A percentile compares a stretch with the other conserved stretches of the same genome.
Evolutionary conservation across 2,329 filamentous ascomycete genomes (phyloP).

Genomic region (Pseudogymnoascus sp.): DNA sequence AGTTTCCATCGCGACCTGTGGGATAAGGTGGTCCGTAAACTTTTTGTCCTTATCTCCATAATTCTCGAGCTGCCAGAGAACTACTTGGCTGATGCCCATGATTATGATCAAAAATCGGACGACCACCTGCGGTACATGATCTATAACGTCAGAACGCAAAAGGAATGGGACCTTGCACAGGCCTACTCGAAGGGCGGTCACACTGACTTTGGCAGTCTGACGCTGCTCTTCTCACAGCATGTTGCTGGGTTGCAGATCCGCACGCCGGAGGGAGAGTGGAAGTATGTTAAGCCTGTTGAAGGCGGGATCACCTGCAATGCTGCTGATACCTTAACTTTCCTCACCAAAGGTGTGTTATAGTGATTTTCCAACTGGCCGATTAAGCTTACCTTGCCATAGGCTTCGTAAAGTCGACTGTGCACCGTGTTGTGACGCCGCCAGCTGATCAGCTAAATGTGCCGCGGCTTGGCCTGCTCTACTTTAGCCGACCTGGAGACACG

Average conservation of each 20-base stretch:
- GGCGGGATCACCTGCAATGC: constrained; percentile 46
- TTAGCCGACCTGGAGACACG: constrained; percentile 29
- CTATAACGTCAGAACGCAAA: constrained; percentile 40
- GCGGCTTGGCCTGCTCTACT: constrained; percentile 39
- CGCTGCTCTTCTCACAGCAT: constrained; percentile 49
- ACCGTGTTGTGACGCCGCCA: constrained; percentile 37
- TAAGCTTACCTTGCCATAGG: constrained; percentile 25
- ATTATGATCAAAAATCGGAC: constrained; percentile 45
- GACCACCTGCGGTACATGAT: constrained; percentile 54
- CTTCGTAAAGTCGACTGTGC: constrained; percentile 38
- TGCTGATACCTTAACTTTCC: constrained; percentile 41
- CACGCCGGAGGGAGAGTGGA: constrained; percentile 37
- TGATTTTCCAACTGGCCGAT: neutral
- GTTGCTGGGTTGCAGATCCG: constrained; percentile 48
- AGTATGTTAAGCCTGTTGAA: constrained; percentile 40
- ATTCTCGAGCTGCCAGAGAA: constrained; percentile 50
- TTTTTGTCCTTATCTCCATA: constrained; percentile 48
- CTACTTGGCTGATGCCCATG: constrained; percentile 44
- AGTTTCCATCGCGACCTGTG: constrained; percentile 38
- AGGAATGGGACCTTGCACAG: constrained; percentile 37
- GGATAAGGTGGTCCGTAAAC: constrained; percentile 45
- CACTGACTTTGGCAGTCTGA: constrained; percentile 48
- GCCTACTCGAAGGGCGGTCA: constrained; percentile 40
- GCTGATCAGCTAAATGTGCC: constrained; percentile 37
- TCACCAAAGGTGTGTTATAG: constrained; percentile 31